Base-by-base conservation (phyloP, 2,329 filamentous ascomycete genomes). In the Hymenoscyphus albidus region DNA sequence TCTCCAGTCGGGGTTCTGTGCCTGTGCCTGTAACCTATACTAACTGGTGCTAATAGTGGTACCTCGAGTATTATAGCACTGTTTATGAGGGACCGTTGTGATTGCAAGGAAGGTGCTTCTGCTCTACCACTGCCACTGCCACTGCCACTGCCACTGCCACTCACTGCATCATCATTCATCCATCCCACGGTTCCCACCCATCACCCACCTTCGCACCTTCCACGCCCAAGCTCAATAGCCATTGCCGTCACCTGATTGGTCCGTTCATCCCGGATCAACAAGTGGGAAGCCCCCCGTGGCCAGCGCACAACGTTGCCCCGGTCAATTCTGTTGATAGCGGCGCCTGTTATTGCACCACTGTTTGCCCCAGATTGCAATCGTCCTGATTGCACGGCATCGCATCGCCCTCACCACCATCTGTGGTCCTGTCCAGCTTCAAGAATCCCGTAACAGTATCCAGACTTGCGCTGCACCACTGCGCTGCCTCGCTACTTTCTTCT, bases 301-400 rank as follows among this genome's bases (percentile, higher is more conserved):
- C 58, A 59, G 39, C 58, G 58, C 58, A 59, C 39, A 35, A 40
- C 38, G 39, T 59, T 42, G 16, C 32, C 39, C 38, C 58, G n/a
- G 55, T 31, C 55, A 38, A 18, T 42, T 42, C 58, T 42, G 4
- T 59, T 35, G 22, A 59, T 59, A 59, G 39, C 58, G 42, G 58
- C 42, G 38, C 27, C 58, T 59, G 58, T 16, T 59, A 59, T 59
- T 59, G 58, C 58, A 40, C 48, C 48, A 54, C 48, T 22, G 13
- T 18, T 18, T 22, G 14, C 48, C 44, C 44, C 44, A 51, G 22
- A 27, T 18, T 51, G 44, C 55, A 39, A 9, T 58, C 55, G 55
- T 31, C 55, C 32, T 39, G 13, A 31, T 31, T 58, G 18, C 48
- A 54, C 9, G 35, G 35, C 9, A 35, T 10, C 35, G 35, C 27